These are phyloP conservation scores for Thermomyces lanuginosus DNA, from an alignment of 2,329 filamentous ascomycete species.

Conservation along the genomic window DNA sequence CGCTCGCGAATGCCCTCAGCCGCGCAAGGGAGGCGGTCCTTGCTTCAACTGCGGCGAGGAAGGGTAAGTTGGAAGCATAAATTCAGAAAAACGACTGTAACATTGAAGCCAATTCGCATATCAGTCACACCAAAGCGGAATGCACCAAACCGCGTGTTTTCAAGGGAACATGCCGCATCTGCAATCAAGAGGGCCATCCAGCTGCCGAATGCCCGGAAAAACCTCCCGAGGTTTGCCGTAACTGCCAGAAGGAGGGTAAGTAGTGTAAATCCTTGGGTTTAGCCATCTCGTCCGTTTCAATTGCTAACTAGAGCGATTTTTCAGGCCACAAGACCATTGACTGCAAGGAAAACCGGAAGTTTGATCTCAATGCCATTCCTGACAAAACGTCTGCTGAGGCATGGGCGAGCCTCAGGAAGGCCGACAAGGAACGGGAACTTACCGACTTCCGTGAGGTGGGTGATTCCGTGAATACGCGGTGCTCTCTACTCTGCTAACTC, in stretches of 20 bases:
- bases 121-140: conserved; percentile 28
- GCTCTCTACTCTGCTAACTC: conserved; percentile 4
- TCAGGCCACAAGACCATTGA: conserved; percentile 29
- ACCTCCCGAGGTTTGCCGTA: conserved; percentile 29
- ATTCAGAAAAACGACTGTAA: too few relatives aligned
- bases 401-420: conserved; percentile 34
- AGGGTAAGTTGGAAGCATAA: conserved; percentile 23
- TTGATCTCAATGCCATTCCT: conserved; percentile 29
- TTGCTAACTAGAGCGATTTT: not conserved
- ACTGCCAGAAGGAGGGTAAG: conserved; percentile 31
- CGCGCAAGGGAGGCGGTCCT: conserved; percentile 21
- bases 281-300: too few relatives aligned
- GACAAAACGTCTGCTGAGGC: conserved; percentile 34
- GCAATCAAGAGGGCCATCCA: conserved; percentile 31
- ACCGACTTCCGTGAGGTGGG: conserved; percentile 34
- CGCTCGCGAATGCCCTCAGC: conserved; percentile 28
- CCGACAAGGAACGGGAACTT: conserved; percentile 34
- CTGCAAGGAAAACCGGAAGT: conserved; percentile 30
- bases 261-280: not conserved
- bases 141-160: conserved; percentile 33
- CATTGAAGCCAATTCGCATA: too few relatives aligned
- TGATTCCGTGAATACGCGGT: not conserved
- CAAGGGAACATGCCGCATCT: conserved; percentile 31
- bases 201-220: conserved; percentile 29
- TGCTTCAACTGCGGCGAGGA: conserved; percentile 33